Conservation (phyloP, 768 basidiomycete genomes). For the Pleurotus platypus region DNA sequence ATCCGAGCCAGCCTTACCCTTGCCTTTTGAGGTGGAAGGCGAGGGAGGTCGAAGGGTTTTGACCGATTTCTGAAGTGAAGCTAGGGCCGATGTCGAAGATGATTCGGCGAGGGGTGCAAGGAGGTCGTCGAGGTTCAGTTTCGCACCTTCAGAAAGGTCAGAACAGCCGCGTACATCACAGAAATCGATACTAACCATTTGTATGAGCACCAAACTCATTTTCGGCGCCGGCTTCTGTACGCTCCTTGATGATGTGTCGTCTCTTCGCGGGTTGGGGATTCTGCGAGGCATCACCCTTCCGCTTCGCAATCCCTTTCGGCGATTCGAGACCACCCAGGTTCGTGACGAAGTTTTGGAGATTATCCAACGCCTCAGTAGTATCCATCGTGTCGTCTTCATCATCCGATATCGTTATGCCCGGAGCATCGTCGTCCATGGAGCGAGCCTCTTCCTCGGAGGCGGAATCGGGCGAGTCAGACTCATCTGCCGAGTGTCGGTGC, state of each 20-base stretch:
- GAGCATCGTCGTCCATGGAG: conserved; percentile 24
- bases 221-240: conserved; percentile 76
- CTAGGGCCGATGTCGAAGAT: conserved; percentile 42
- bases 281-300: conserved; percentile 18
- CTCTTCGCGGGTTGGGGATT: conserved; percentile 43
- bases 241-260: conserved; percentile 60
- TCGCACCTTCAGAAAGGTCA: conserved; percentile 34
- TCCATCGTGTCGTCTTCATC: conserved; percentile 46
- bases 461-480: conserved; percentile 18
- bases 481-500: conserved; percentile 6
- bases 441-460: conserved; percentile 30
- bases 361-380: conserved; percentile 54
- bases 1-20: conserved; percentile 20
- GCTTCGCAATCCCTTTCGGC: conserved; percentile 67
- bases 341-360: conserved; percentile 71
- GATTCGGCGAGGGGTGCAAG: conserved; percentile 67
- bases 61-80: conserved; percentile 66
- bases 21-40: conserved; percentile 46
- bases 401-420: conserved; percentile 24
- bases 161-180: background rate
- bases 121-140: conserved; percentile 69
- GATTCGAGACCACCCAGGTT: conserved; percentile 46
- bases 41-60: conserved; percentile 48
- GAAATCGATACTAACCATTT: conserved; percentile 32
- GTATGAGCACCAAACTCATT: conserved; percentile 69